These are phyloP conservation scores for Naganishia vaughanmartiniae DNA, from an alignment of 768 basidiomycete species.

Conservation along the genomic window DNA sequence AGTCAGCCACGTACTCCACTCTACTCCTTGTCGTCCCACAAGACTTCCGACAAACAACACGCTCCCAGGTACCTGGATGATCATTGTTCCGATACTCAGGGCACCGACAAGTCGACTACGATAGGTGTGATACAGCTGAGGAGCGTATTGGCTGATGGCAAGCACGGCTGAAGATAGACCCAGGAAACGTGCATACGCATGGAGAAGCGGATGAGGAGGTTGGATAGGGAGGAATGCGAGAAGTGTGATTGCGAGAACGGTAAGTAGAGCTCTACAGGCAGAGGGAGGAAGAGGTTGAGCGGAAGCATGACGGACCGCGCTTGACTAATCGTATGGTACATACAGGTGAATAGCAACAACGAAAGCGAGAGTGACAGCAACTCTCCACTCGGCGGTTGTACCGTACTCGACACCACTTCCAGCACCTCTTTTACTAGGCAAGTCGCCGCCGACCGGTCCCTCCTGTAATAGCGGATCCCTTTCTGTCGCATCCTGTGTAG, in stretches of 20 bases:
- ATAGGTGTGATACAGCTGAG: slow-evolving; percentile 81
- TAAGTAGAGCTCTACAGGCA: slow-evolving; percentile 59
- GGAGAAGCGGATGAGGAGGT: slow-evolving; percentile 55
- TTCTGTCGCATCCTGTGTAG: slow-evolving; percentile 13
- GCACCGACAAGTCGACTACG: slow-evolving; percentile 78
- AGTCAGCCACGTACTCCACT: slow-evolving; percentile 53
- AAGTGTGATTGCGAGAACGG: slow-evolving; percentile 60
- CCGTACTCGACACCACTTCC: slow-evolving; percentile 45
- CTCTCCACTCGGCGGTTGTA: slow-evolving; percentile 68
- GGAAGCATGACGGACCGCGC: neutral
- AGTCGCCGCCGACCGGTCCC: neutral
- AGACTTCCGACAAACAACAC: slow-evolving; percentile 72
- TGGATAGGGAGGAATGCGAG: slow-evolving; percentile 34
- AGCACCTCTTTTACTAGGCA: too few relatives aligned
- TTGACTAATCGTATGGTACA: slow-evolving; percentile 19
- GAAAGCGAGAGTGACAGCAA: slow-evolving; percentile 74
- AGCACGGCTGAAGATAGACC: slow-evolving; percentile 76
- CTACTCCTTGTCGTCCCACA: slow-evolving; percentile 47
- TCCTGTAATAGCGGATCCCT: neutral
- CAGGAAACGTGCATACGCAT: slow-evolving; percentile 78
- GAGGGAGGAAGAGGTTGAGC: slow-evolving; percentile 24
- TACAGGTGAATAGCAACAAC: slow-evolving; percentile 72
- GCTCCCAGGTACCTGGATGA: slow-evolving; percentile 86
- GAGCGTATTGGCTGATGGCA: slow-evolving; percentile 80
- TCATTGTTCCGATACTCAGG: slow-evolving; percentile 92